These are phyloP conservation scores for Suhomyces coccinellae DNA, from an alignment of 1,139 yeast genomes.

Conservation along the genomic window DNA sequence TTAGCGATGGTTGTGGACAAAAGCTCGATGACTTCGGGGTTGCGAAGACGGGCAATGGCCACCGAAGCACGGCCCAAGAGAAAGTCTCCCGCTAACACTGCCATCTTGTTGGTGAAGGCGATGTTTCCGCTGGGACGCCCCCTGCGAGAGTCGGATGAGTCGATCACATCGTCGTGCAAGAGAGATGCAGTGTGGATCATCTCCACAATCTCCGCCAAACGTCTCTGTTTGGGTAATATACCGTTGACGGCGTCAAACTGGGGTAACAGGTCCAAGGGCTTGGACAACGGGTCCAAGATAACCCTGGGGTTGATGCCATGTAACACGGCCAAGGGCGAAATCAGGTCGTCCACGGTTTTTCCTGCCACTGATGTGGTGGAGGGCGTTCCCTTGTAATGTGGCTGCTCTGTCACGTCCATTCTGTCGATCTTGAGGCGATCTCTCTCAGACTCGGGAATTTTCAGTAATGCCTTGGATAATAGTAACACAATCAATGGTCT, in stretches of 20 bases:
- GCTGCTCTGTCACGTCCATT: conserved; percentile 65
- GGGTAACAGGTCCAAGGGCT: conserved; percentile 75
- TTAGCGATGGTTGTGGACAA: conserved; percentile 96
- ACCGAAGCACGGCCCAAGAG: conserved; percentile 94
- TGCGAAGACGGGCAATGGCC: conserved; percentile 86
- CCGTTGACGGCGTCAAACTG: conserved; percentile 61
- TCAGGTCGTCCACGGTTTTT: conserved; percentile 54
- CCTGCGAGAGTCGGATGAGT: conserved; percentile 84
- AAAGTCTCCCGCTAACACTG: conserved; percentile 95
- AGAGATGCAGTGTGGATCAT: conserved; percentile 98
- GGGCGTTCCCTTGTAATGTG: conserved; percentile 56
- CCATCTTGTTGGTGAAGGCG: conserved; percentile 96
- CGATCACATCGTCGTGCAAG: conserved; percentile 96
- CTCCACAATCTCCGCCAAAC: conserved; percentile 95
- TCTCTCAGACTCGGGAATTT: conserved; percentile 71
- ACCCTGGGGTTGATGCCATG: conserved; percentile 87
- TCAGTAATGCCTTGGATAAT: conserved; percentile 76
- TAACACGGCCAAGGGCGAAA: conserved; percentile 78
- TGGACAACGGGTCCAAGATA: conserved; percentile 77
- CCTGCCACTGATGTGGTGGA: conserved; percentile 51
- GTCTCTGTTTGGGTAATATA: conserved; percentile 88
- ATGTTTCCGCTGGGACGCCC: conserved; percentile 90
- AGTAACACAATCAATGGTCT: conserved; percentile 87
- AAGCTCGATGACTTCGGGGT: conserved; percentile 95
- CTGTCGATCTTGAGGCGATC: conserved; percentile 61